phyloP scores from a whole-genome alignment of 495 filamentous ascomycete genomes.

The Aspergillus bridgeri region DNA sequence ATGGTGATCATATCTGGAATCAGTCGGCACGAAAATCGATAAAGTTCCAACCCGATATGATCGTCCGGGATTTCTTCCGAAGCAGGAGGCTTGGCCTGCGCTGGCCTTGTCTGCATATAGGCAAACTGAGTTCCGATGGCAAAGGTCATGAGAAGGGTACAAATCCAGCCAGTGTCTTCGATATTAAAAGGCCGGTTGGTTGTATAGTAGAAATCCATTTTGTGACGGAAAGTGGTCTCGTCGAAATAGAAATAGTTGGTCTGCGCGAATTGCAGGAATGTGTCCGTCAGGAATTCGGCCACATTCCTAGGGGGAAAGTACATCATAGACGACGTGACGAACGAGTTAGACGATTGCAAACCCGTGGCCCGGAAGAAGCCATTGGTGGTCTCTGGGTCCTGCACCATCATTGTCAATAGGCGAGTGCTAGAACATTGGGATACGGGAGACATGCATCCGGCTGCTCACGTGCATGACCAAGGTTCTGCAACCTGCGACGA shows the following conservation, averaged over 20 bases:
- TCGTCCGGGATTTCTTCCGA: conserved; percentile 6
- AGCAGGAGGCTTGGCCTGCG: not conserved
- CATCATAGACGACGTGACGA: conserved; percentile 4
- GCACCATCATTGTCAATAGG: not conserved
- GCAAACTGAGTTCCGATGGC: conserved; percentile 22
- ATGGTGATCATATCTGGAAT: conserved; percentile 17
- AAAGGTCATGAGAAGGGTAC: conserved; percentile 22
- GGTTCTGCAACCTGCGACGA: conserved; percentile 11
- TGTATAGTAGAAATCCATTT: conserved; percentile 13
- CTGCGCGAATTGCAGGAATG: conserved; percentile 13
- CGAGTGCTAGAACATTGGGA: not conserved
- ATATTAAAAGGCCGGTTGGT: conserved; percentile 6
- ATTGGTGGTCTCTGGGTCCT: conserved; percentile 1
- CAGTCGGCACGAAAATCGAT: conserved; percentile 17
- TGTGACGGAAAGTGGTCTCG: conserved; percentile 12
- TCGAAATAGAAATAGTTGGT: conserved; percentile 20
- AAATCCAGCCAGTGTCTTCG: conserved; percentile 20
- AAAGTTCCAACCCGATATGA: conserved; percentile 11
- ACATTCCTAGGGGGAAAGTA: conserved; percentile 14
- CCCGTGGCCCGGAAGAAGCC: conserved; percentile 11
- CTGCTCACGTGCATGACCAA: conserved; percentile 9
- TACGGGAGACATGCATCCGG: not conserved
- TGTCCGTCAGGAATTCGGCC: conserved; percentile 13
- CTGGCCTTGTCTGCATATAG: conserved; percentile 13
- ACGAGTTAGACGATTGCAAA: conserved; percentile 15